phyloP scores from a whole-genome alignment of 768 basidiomycete genomes.

The Wakefieldia striispora region DNA sequence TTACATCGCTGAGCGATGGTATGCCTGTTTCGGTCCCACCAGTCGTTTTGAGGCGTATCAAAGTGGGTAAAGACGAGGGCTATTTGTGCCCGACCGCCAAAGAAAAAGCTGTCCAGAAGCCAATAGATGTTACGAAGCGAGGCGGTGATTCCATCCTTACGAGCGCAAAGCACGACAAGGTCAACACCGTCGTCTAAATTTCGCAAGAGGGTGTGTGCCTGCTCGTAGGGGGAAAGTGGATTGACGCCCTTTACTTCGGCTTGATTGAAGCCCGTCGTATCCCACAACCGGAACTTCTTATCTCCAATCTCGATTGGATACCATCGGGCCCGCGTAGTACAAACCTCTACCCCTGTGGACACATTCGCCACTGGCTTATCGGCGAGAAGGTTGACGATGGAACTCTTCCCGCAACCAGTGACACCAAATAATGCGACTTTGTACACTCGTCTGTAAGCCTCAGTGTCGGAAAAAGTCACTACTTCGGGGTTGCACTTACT shows the following conservation, averaged over 20 bases:
- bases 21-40: conserved; percentile 38
- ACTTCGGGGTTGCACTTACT: conserved; percentile 14
- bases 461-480: conserved; percentile 1
- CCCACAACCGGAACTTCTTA: conserved; percentile 29
- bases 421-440: conserved; percentile 28
- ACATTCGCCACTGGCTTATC: conserved; percentile 26
- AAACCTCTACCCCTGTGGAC: conserved; percentile 30
- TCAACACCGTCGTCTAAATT: conserved; percentile 35
- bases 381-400: conserved; percentile 29
- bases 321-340: conserved; percentile 31
- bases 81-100: conserved; percentile 34
- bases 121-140: conserved; percentile 36
- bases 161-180: conserved; percentile 40
- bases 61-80: conserved; percentile 40
- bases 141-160: conserved; percentile 37
- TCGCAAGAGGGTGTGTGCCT: conserved; percentile 34
- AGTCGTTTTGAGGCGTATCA: conserved; percentile 31
- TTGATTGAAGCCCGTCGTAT: conserved; percentile 35
- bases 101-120: conserved; percentile 39
- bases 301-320: conserved; percentile 19
- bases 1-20: conserved; percentile 14
- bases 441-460: conserved; percentile 16
- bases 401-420: conserved; percentile 32
- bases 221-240: conserved; percentile 23
- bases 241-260: conserved; percentile 12